These are phyloP conservation scores for Trichophyton simii DNA, from an alignment of 2,329 filamentous ascomycete species.

Conservation along the genomic window DNA sequence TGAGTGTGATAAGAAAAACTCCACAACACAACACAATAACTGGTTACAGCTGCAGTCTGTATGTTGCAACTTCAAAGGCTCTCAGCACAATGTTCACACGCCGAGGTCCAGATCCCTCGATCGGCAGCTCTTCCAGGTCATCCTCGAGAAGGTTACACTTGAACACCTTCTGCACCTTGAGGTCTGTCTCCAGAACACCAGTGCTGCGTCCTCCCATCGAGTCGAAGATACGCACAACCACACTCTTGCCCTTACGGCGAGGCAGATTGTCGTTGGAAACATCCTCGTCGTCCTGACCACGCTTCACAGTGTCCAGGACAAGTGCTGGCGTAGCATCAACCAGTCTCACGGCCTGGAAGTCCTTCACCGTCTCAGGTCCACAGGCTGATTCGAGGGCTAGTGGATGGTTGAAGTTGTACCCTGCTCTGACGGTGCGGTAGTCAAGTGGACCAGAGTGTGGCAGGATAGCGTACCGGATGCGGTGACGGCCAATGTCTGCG, in stretches of 20 bases:
- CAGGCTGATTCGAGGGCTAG: conserved; percentile 43
- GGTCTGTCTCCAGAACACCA: conserved; percentile 54
- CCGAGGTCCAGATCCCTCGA: conserved; percentile 28
- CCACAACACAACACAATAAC: neutral
- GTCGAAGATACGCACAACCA: conserved; percentile 80
- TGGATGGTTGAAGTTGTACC: conserved; percentile 82
- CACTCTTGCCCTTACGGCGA: conserved; percentile 57
- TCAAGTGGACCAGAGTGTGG: conserved; percentile 66
- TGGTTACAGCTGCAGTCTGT: conserved; percentile 44
- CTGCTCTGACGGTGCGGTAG: conserved; percentile 63
- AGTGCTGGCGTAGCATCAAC: conserved; percentile 52
- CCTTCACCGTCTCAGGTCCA: conserved; percentile 11
- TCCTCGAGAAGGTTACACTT: conserved; percentile 87
- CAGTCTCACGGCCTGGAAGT: conserved; percentile 52
- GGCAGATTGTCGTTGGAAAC: conserved; percentile 47
- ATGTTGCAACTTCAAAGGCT: conserved; percentile 79
- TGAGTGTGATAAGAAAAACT: neutral
- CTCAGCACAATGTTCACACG: conserved; percentile 53
- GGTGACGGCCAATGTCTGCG: conserved; percentile 84
- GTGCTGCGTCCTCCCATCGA: conserved; percentile 68
- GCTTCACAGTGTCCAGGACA: conserved; percentile 80
- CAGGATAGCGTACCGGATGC: conserved; percentile 80
- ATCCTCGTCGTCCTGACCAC: conserved; percentile 77
- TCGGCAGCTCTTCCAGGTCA: conserved; percentile 54
- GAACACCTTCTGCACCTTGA: conserved; percentile 62